Conservation (phyloP, 371 early-diverging fungal species). For the Mortierella sp. region DNA sequence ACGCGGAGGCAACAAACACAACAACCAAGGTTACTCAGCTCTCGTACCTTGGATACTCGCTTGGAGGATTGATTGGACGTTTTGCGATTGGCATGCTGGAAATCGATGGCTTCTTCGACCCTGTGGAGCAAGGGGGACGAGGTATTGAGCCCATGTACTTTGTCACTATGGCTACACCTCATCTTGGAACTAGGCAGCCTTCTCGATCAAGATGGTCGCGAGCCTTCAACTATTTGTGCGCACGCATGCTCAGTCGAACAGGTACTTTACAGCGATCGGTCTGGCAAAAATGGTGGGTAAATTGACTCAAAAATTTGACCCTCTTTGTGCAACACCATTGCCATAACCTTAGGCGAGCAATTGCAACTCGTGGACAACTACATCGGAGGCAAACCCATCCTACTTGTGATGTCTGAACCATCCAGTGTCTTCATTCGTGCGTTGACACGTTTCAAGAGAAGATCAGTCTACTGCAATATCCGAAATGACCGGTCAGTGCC, state of each 20-base stretch:
- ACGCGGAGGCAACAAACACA: not conserved
- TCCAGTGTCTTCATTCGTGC: conserved; percentile 63
- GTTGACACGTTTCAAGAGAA: conserved; percentile 60
- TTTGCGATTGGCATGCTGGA: conserved; percentile 77
- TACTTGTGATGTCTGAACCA: conserved; percentile 73
- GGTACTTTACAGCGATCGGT: conserved; percentile 30
- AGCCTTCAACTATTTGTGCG: conserved; percentile 62
- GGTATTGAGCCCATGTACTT: conserved; percentile 22
- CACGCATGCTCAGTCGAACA: conserved; percentile 61
- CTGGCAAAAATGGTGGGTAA: not conserved
- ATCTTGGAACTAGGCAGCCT: conserved; percentile 70
- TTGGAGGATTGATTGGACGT: conserved; percentile 82
- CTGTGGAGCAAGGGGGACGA: conserved; percentile 59
- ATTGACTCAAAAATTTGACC: not conserved
- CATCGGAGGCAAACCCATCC: conserved; percentile 56
- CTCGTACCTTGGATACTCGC: conserved; percentile 83
- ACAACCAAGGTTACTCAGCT: conserved; percentile 60
- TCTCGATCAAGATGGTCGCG: conserved; percentile 30
- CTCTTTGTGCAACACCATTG: not conserved
- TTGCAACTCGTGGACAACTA: conserved; percentile 61
- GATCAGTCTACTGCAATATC: conserved; percentile 72
- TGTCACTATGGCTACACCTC: conserved; percentile 82
- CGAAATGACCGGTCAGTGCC: conserved; percentile 75
- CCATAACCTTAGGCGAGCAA: conserved; percentile 62
- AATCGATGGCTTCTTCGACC: conserved; percentile 64